These are phyloP conservation scores for Chlorella sp. DNA, from an alignment of 139 green algal species.

Conservation along the genomic window DNA sequence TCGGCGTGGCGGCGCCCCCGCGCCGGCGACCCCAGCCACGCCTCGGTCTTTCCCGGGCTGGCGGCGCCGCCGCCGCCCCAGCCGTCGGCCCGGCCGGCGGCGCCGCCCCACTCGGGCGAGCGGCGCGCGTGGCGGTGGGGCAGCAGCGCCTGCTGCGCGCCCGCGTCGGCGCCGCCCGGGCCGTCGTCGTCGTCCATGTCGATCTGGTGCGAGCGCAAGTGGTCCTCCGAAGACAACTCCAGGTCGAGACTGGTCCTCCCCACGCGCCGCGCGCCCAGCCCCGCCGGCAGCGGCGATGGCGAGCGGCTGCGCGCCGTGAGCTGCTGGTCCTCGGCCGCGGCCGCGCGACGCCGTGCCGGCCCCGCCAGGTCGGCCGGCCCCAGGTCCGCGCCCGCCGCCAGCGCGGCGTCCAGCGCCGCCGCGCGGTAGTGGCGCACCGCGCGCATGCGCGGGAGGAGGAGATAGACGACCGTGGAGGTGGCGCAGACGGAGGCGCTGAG, in stretches of 20 bases:
- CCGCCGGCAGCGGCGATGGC: too few species aligned
- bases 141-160: neutral
- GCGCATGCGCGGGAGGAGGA: constrained; percentile 6
- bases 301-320: neutral
- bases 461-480: constrained; percentile 52
- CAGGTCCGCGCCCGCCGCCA: neutral
- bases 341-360: neutral
- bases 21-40: neutral
- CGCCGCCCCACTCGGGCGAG: neutral
- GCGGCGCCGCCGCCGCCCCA: too few species aligned
- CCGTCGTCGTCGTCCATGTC: too few species aligned
- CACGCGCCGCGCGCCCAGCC: too few species aligned
- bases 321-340: constrained; percentile 16
- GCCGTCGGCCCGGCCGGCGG: neutral
- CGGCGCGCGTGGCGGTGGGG: neutral
- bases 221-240: constrained; percentile 19
- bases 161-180: neutral
- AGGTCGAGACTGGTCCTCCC: constrained; percentile 11
- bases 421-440: neutral
- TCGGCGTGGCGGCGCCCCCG: neutral
- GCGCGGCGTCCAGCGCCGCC: neutral
- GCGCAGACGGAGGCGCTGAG: constrained; percentile 39
- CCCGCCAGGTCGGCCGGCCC: neutral
- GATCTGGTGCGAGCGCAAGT: too few species aligned
- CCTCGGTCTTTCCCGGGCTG: neutral